These are phyloP conservation scores for Penstemon newberryi DNA, from an alignment of 257 asterid species.

Conservation along the genomic window DNA sequence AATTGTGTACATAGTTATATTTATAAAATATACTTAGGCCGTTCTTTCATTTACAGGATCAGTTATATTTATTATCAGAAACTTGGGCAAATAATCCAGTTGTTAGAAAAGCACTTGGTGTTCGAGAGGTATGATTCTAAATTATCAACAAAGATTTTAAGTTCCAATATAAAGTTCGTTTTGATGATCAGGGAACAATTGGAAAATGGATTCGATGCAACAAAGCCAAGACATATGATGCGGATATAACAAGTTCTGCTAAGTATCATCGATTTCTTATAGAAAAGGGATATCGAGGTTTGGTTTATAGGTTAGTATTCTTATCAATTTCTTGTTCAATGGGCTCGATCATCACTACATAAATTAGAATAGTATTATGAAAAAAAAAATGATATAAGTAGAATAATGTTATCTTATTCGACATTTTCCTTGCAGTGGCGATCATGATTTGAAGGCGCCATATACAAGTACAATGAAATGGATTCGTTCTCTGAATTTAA, in stretches of 20 bases:
- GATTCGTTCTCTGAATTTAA: slow-evolving; percentile 19
- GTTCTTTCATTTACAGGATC: slow-evolving; percentile 19
- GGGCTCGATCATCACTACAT: no score
- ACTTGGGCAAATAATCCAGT: slow-evolving; percentile 34
- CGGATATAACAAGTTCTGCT: not conserved
- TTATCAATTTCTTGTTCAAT: not conserved
- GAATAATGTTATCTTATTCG: no score
- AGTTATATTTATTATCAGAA: not conserved
- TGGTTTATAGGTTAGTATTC: slow-evolving; percentile 10
- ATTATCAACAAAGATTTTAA: not conserved
- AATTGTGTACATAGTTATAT: not conserved
- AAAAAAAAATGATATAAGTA: no score
- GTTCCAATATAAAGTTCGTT: not conserved
- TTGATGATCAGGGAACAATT: slow-evolving; percentile 13
- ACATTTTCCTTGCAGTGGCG: slow-evolving; percentile 5
- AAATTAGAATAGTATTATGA: no score
- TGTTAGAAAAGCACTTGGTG: slow-evolving; percentile 36
- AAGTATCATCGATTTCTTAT: slow-evolving; percentile 17
- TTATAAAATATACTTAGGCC: not conserved
- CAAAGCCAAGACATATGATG: not conserved
- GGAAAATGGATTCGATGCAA: slow-evolving; percentile 22
- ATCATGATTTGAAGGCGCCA: slow-evolving; percentile 19
- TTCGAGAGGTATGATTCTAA: slow-evolving; percentile 25
- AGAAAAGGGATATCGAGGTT: not conserved
- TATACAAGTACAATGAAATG: slow-evolving; percentile 21